phyloP scores from a whole-genome alignment of 306 rosid species.

The Ormosia emarginata region DNA sequence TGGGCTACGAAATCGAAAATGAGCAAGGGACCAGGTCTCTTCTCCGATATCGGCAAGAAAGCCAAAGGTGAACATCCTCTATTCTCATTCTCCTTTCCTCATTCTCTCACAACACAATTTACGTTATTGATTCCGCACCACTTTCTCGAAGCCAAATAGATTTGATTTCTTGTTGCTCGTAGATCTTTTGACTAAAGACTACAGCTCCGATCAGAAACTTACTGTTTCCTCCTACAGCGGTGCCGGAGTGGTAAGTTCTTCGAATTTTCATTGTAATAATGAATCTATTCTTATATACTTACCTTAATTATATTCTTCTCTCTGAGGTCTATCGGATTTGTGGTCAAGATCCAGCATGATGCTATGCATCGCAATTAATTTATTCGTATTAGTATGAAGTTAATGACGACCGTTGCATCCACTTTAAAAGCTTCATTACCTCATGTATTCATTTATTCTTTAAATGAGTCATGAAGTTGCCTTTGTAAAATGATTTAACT shows the following conservation, averaged over 20 bases:
- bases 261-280: neutral
- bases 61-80: constrained; percentile 56
- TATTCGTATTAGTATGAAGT: neutral
- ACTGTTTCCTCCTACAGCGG: constrained; percentile 62
- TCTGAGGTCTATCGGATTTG: neutral
- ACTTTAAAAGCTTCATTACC: neutral
- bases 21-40: constrained; percentile 90
- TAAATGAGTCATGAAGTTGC: neutral
- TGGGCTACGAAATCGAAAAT: constrained; percentile 35
- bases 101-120: neutral
- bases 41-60: constrained; percentile 84
- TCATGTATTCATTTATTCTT: constrained; percentile 1
- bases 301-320: neutral
- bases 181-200: constrained; percentile 91
- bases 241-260: constrained; percentile 71
- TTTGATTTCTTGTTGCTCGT: constrained; percentile 20
- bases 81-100: neutral
- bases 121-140: neutral
- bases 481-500: neutral
- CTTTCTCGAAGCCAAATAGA: neutral
- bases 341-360: constrained; percentile 11
- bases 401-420: neutral
- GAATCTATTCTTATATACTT: neutral
- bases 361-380: neutral
- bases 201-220: constrained; percentile 75